phyloP scores from a whole-genome alignment of 1,139 yeast species.

The Saccharomyces hybrid region DNA sequence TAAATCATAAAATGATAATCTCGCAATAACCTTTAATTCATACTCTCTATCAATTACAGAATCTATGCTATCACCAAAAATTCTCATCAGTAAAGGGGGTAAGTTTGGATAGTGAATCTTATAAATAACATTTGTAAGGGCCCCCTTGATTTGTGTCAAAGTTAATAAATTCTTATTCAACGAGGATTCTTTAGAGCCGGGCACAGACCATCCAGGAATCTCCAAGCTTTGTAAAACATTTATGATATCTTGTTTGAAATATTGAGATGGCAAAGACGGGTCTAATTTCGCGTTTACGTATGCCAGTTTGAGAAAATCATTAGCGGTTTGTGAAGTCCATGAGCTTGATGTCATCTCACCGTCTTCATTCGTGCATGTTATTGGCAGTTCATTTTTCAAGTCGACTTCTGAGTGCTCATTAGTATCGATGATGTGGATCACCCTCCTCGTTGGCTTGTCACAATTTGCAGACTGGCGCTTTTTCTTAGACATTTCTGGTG shows the following conservation, averaged over 20 bases:
- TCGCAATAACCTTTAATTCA: conserved; percentile 59
- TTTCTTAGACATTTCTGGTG: not conserved
- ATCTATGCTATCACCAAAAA: conserved; percentile 84
- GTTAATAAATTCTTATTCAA: not conserved
- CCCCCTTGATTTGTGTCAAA: conserved; percentile 46
- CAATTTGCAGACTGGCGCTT: not conserved
- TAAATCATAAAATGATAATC: conserved; percentile 61
- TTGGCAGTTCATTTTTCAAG: not conserved
- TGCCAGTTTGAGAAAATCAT: conserved; percentile 12
- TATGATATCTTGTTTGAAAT: conserved; percentile 70
- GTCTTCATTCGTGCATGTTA: not conserved
- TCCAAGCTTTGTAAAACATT: conserved; percentile 51
- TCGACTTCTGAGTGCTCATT: not conserved
- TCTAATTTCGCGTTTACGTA: conserved; percentile 39
- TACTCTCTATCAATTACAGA: conserved; percentile 71
- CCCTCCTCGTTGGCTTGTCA: not conserved
- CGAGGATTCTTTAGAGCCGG: conserved; percentile 44
- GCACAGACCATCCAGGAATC: conserved; percentile 40
- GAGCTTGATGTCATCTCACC: not conserved
- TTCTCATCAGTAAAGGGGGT: conserved; percentile 50
- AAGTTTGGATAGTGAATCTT: conserved; percentile 9
- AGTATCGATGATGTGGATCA: not conserved
- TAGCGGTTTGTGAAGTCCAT: not conserved
- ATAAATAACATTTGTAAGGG: conserved; percentile 78
- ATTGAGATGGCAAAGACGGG: conserved; percentile 66